A percentile compares a stretch with the other conserved stretches of the same genome.
These are phyloP conservation scores for Phaeophleospora eucalypticola DNA, from an alignment of 2,329 filamentous ascomycete species.

Conservation along the genomic window DNA sequence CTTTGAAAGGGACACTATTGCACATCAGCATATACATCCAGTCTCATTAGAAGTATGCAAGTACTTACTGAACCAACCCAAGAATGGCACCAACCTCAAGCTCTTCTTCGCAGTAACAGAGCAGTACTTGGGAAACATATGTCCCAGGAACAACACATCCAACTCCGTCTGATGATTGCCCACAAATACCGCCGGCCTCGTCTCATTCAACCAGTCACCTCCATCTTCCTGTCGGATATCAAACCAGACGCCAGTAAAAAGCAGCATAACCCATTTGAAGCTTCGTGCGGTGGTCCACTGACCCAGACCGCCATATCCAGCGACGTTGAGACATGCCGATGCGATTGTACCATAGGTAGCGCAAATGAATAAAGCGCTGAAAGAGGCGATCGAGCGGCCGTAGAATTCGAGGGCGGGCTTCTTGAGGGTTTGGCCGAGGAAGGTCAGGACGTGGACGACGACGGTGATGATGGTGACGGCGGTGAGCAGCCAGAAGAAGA, in stretches of 20 bases:
- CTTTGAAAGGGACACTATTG: constrained; percentile 66
- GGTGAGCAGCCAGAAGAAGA: constrained; percentile 28
- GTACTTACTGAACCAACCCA: constrained; percentile 82
- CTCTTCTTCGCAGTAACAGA: constrained; percentile 89
- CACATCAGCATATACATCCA: constrained; percentile 6
- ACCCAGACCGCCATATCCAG: constrained; percentile 69
- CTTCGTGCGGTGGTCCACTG: constrained; percentile 79
- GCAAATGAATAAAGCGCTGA: constrained; percentile 38
- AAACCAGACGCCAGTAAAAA: constrained; percentile 74
- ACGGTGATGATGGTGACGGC: constrained; percentile 27
- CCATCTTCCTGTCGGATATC: constrained; percentile 58
- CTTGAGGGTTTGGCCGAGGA: constrained; percentile 29
- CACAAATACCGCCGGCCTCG: constrained; percentile 81
- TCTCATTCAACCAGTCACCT: constrained; percentile 36
- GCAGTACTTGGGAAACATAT: constrained; percentile 86
- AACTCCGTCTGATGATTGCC: constrained; percentile 92
- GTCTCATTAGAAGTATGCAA: background rate
- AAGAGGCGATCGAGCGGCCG: constrained; percentile 55
- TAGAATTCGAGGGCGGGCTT: constrained; percentile 53
- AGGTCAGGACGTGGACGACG: constrained; percentile 34
- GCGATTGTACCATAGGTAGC: constrained; percentile 71
- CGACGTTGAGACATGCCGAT: constrained; percentile 64
- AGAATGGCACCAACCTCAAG: constrained; percentile 71
- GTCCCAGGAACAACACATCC: constrained; percentile 85
- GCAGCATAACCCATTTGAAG: constrained; percentile 76